Evolutionary conservation across 1,139 yeast genomes (phyloP).

Genomic region (Wickerhamomyces sp.): DNA sequence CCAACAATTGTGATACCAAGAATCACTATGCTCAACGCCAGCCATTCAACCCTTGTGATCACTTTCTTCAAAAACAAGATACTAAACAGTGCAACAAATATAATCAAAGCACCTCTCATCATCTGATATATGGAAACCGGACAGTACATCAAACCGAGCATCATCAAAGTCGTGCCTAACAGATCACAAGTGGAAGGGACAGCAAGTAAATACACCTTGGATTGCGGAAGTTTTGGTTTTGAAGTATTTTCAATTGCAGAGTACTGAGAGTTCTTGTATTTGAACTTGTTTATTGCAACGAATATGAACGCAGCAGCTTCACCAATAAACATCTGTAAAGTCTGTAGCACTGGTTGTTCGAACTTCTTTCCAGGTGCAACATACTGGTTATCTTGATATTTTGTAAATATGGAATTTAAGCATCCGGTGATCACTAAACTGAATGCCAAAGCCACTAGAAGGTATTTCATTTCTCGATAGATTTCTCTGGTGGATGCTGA

Average conservation of each 20-base stretch:
- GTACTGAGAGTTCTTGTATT: constrained; percentile 9
- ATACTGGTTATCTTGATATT: constrained; percentile 75
- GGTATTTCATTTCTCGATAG: constrained; percentile 5
- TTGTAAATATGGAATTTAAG: constrained; percentile 67
- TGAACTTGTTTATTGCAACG: constrained; percentile 15
- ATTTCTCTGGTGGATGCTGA: no score
- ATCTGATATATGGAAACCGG: constrained; percentile 86
- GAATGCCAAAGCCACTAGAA: constrained; percentile 29
- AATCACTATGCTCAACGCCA: constrained; percentile 53
- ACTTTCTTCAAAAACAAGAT: constrained; percentile 54
- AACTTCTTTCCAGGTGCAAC: constrained; percentile 48
- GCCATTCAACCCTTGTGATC: constrained; percentile 65
- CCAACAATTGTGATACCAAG: constrained; percentile 73
- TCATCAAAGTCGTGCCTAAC: constrained; percentile 68
- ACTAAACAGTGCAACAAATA: constrained; percentile 72
- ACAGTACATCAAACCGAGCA: constrained; percentile 66
- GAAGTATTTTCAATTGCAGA: constrained; percentile 1
- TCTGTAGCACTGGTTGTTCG: constrained; percentile 77
- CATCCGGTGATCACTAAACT: constrained; percentile 69
- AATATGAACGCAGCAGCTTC: constrained; percentile 53
- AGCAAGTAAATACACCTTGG: constrained; percentile 34
- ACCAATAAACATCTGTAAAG: constrained; percentile 79
- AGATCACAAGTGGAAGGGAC: constrained; percentile 72
- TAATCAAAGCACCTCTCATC: constrained; percentile 74
- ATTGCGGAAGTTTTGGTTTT: constrained; percentile 22